Conservation (phyloP, 345 rosid genomes). For the Punica granatum region DNA sequence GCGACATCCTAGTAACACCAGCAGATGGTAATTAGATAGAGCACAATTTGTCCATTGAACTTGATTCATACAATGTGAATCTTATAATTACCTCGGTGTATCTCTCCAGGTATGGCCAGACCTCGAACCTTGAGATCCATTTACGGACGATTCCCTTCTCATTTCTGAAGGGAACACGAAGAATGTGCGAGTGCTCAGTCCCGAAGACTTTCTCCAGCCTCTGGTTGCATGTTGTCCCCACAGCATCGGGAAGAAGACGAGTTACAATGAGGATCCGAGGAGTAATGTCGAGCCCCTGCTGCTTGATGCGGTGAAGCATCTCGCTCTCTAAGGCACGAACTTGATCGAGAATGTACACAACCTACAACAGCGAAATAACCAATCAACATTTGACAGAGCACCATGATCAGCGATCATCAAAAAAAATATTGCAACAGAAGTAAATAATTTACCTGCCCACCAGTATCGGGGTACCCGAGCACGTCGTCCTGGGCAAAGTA, state of each 20-base stretch:
- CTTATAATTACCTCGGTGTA: constrained; percentile 60
- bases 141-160: constrained; percentile 72
- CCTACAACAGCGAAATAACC: constrained; percentile 23
- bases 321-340: constrained; percentile 89
- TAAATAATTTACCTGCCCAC: constrained; percentile 65
- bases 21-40: background rate
- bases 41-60: background rate
- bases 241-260: constrained; percentile 87
- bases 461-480: constrained; percentile 95
- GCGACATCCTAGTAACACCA: constrained; percentile 61
- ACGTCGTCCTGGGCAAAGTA: constrained; percentile 95
- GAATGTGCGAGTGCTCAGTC: constrained; percentile 69
- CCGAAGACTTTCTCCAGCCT: constrained; percentile 81
- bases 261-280: constrained; percentile 87
- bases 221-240: constrained; percentile 88
- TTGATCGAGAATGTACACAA: constrained; percentile 96
- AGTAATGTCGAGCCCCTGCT: constrained; percentile 79
- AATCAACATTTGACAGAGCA: background rate
- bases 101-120: constrained; percentile 92
- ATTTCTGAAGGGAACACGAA: constrained; percentile 76
- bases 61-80: background rate
- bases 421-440: background rate
- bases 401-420: background rate
- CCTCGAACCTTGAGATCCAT: constrained; percentile 96
- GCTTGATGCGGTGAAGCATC: constrained; percentile 85